Evolutionary conservation across 106 monocot species (phyloP), one percentile per base, ranked within the genome.

Genomic region (Vanilla planifolia): DNA sequence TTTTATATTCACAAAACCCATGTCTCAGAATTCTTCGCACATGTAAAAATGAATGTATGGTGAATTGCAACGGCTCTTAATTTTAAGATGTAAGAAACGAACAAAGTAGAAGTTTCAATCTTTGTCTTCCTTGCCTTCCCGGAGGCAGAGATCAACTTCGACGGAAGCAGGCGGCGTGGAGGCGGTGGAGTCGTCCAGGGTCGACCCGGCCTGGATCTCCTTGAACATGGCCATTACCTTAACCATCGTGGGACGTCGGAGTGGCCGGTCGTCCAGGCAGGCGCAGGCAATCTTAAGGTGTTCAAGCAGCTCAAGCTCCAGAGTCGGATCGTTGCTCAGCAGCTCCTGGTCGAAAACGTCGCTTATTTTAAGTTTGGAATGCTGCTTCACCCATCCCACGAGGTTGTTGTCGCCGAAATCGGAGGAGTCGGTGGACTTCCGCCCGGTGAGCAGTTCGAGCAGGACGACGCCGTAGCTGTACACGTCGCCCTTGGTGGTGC

Each of bases 211-310:
- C 39, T 92, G 87, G 5, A 87, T 82, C 72, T 93, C 89, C 77
- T 94, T 94, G 64, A 94, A 86, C 82, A 89, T 89, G 11, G 89
- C 75, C 80, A 94, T 83, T 30, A 94, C 89, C 70, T 80, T 79
- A 26, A 94, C 30, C 89, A 94, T 94, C 0, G 85, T 86, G 19
- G 89, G 94, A 32, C 94, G 64, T 55, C 80, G 71, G 37, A 66
- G 23, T 1, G 82, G 94, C 47, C 83, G 42, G 17, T 89, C 94
- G 15, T 86, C 85, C 60, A 94, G 51, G 66, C 94, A 94, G 1
- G 80, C 75, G 26, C 77, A 80, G 2, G 89, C 94, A 25, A 94
- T 83, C 75, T 94, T 94, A 2, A 94, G 67, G 51, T 89, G 89
- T 73, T 80, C 64, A 36, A 78, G 47, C 1, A 94, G 73, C 75